Percentiles rank a stretch among this genome's conserved stretches.
These are phyloP conservation scores for Teunomyces panamensis DNA, from an alignment of 805 yeast genomes.

Conservation along the genomic window DNA sequence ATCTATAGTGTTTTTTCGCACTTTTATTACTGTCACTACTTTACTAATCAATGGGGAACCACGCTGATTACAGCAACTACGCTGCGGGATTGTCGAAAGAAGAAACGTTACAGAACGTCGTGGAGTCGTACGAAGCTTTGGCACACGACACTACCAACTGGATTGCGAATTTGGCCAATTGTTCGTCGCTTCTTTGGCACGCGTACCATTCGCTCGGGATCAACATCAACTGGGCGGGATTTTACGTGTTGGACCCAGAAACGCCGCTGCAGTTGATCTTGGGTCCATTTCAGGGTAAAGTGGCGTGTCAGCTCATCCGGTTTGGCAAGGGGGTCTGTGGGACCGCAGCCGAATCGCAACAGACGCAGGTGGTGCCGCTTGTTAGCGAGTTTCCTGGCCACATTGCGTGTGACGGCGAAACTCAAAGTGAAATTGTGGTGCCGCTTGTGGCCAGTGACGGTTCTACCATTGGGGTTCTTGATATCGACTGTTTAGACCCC, in stretches of 20 bases:
- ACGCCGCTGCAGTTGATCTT: constrained; percentile 51
- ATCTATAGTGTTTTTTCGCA: background rate
- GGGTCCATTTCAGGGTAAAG: constrained; percentile 96
- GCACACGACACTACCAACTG: constrained; percentile 65
- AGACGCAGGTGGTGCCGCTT: constrained; percentile 74
- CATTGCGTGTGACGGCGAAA: constrained; percentile 96
- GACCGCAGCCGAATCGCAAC: constrained; percentile 56
- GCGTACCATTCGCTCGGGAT: constrained; percentile 63
- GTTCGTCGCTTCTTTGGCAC: constrained; percentile 85
- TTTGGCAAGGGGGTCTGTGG: constrained; percentile 94
- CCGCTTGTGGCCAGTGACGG: constrained; percentile 48
- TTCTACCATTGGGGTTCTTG: constrained; percentile 69
- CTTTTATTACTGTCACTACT: background rate
- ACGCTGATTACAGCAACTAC: constrained; percentile 74
- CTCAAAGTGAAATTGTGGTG: constrained; percentile 89
- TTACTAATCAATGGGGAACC: constrained; percentile 27
- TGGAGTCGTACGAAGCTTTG: constrained; percentile 65
- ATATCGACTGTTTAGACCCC: constrained; percentile 69
- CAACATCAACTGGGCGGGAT: constrained; percentile 90
- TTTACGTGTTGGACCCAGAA: constrained; percentile 57
- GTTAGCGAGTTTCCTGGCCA: constrained; percentile 85
- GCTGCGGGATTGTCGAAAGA: constrained; percentile 31
- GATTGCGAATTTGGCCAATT: constrained; percentile 87
- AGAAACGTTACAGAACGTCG: constrained; percentile 57
- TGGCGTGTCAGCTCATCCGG: constrained; percentile 83